Percentiles rank a stretch among this genome's conserved stretches.
phyloP scores from a whole-genome alignment of 768 basidiomycete species.

The Mycena leptocephala region DNA sequence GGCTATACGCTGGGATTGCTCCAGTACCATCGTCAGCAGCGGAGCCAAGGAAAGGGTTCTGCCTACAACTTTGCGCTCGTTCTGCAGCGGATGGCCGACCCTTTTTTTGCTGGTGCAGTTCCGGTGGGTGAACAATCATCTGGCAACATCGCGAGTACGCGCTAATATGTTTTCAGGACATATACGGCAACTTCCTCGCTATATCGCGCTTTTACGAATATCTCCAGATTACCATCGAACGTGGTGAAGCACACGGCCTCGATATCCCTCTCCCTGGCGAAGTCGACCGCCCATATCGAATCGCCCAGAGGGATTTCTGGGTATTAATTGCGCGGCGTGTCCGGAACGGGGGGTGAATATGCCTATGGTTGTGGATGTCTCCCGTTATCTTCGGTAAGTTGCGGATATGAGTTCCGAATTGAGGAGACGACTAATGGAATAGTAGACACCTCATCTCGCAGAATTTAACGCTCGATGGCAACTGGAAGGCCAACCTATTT shows the following conservation, averaged over 20 bases:
- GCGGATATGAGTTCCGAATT: not conserved
- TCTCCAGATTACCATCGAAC: too few species aligned
- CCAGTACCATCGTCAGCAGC: too few species aligned
- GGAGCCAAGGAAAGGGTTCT: too few species aligned
- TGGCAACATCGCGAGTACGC: too few species aligned
- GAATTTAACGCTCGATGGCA: constrained; percentile 12
- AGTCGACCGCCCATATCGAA: constrained; percentile 11
- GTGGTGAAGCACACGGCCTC: too few species aligned
- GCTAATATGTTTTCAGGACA: too few species aligned
- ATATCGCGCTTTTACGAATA: too few species aligned
- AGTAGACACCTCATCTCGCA: constrained; percentile 6
- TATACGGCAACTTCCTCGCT: too few species aligned
- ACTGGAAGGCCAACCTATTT: constrained; percentile 21
- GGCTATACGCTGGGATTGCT: not conserved
- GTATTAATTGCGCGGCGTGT: constrained; percentile 9
- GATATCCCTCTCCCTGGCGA: constrained; percentile 8
- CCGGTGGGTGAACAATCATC: too few species aligned
- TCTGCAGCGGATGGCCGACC: too few species aligned
- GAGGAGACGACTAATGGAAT: not conserved
- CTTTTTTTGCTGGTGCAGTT: too few species aligned
- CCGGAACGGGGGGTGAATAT: constrained; percentile 26
- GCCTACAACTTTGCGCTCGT: too few species aligned
- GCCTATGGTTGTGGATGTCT: constrained; percentile 6
- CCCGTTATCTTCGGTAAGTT: constrained; percentile 20
- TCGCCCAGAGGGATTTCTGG: not conserved